Evolutionary conservation across 208 protist species (phyloP).

Genomic region (Leishmania lainsoni): DNA sequence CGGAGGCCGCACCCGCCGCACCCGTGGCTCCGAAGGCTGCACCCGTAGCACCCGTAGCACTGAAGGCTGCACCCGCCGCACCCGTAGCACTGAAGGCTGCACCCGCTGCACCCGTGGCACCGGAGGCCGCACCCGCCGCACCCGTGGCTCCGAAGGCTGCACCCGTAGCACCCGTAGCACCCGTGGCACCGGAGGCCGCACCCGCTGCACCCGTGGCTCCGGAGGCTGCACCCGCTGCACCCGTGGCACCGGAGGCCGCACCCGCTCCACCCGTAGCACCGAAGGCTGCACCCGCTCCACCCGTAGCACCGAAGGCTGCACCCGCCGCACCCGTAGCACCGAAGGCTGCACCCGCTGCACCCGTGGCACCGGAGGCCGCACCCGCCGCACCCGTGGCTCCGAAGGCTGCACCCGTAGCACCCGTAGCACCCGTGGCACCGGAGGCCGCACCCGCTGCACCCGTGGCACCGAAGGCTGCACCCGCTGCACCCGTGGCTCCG

Average conservation of each 20-base stretch:
- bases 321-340: too few species aligned
- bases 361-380: not conserved
- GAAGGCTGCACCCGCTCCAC: not conserved
- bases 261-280: not conserved
- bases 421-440: too few species aligned
- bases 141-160: not conserved
- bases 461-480: conserved; percentile 8
- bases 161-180: not conserved
- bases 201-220: not conserved
- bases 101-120: not conserved
- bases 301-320: not conserved
- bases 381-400: too few species aligned
- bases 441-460: conserved; percentile 1
- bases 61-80: too few species aligned
- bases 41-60: not conserved
- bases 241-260: not conserved
- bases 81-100: not conserved
- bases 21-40: not conserved
- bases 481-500: too few species aligned
- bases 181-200: not conserved
- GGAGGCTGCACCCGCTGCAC: not conserved
- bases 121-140: not conserved
- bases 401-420: not conserved
- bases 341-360: too few species aligned
- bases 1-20: not conserved